Base-by-base conservation (phyloP, 1,284 basidiomycete genomes). In the Hemileia vastatrix region DNA sequence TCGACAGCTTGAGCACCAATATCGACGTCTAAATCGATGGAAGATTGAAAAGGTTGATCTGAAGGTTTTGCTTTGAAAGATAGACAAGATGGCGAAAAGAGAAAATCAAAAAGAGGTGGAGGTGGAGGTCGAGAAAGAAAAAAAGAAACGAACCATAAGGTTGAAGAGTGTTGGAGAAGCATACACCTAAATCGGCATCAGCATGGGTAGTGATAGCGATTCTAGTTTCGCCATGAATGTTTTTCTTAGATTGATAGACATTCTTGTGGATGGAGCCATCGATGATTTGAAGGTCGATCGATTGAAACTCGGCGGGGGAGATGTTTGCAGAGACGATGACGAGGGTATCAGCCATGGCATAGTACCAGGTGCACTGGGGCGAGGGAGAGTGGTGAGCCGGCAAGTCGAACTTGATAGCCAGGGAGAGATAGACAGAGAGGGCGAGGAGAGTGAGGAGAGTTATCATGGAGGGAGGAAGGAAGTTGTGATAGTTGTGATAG, bases 1-100 rank as follows among this genome's bases (percentile, higher is more conserved):
- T 98, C 95, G 45, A 97, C 86, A 0, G 95, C 95, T 72, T 98
- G 94, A 18, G 94, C 93, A 51, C 94, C 94, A 76, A 98, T 94
- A 74, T 98, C 95, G 47, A 97, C 85, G 74, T 98, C 94, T 59
- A 98, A 79, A 79, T 98, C 94, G 67, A 98, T 79, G 21, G 86
- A 45, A 15, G 43, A 45, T 15, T 18, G 43, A 15, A 45, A 15
- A 15, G 43, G 43, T 13, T 13, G 13, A 44, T n/a, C 13, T 13
- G n/a, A 44, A 13, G 43, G 15, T 15, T 45, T 15, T 15, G 18
- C 43, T 15, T 40, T 18, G 9, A 24, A 50, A n/a, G 21, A 19
- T 2, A 44, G 19, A 44, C 2, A 44, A 44, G 19, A 8, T 36
- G 36, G 13, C 43, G 1, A 8, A 6, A 36, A 27, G 13, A 13